A percentile compares a stretch with the other conserved stretches of the same genome.
These are phyloP conservation scores for Macadamia tetraphylla DNA, from an alignment of 164 flowering plant species.

Conservation along the genomic window DNA sequence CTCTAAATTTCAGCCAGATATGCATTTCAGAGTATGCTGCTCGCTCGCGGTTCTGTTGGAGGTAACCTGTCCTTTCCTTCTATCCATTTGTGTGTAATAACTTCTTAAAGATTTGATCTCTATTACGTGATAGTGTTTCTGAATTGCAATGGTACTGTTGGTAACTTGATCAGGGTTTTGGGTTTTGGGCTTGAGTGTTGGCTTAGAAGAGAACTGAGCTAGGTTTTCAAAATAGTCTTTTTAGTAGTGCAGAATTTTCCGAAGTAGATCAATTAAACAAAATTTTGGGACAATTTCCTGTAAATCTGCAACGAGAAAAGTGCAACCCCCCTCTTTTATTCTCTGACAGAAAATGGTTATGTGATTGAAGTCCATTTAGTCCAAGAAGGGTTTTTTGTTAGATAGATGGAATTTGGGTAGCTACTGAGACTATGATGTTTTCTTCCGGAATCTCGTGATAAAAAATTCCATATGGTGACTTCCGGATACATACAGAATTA, in stretches of 20 bases:
- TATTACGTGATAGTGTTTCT: background rate
- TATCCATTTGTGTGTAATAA: background rate
- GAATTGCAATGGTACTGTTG: background rate
- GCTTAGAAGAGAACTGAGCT: background rate
- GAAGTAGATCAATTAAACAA: background rate
- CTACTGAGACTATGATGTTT: too few relatives aligned
- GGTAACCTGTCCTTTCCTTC: constrained; percentile 21
- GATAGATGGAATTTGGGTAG: too few relatives aligned
- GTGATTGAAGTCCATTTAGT: too few relatives aligned
- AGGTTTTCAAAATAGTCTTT: background rate
- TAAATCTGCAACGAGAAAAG: too few relatives aligned
- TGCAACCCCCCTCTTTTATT: too few relatives aligned
- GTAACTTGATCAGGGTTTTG: constrained; percentile 10
- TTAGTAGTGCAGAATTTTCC: background rate
- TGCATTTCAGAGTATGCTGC: constrained; percentile 45
- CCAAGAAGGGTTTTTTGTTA: too few relatives aligned
- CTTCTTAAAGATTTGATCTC: background rate
- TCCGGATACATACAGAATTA: too few relatives aligned
- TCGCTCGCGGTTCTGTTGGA: constrained; percentile 50
- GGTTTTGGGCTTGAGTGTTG: constrained; percentile 7
- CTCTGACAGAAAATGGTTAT: too few relatives aligned
- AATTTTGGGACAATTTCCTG: background rate
- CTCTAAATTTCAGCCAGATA: constrained; percentile 43
- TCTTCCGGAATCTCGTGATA: too few relatives aligned
- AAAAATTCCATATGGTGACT: too few relatives aligned